Conservation (phyloP, 352 stramenopile genomes). For the Lagenidium giganteum region DNA sequence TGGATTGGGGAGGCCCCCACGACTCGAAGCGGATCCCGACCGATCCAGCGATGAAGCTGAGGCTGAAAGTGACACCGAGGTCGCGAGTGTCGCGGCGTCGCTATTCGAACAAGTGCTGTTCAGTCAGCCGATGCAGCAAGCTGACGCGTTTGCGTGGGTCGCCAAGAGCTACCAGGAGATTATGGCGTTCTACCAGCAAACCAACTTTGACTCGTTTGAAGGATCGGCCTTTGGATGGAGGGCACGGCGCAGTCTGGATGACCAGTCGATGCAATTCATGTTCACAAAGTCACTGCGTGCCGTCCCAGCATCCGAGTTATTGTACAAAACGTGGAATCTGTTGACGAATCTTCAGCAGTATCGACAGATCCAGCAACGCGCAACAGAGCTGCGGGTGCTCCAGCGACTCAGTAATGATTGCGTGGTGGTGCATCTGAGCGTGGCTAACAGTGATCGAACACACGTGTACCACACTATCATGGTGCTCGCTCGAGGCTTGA, state of each 20-base stretch:
- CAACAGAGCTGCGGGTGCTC: slow-evolving; percentile 39
- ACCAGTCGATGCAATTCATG: slow-evolving; percentile 46
- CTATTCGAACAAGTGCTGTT: slow-evolving; percentile 57
- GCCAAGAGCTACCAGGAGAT: slow-evolving; percentile 56
- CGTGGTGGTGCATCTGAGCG: slow-evolving; percentile 45
- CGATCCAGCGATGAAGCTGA: slow-evolving; percentile 1
- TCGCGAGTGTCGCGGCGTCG: slow-evolving; percentile 22
- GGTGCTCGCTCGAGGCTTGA: slow-evolving; percentile 51
- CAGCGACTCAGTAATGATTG: slow-evolving; percentile 58
- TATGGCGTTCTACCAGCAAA: slow-evolving; percentile 40
- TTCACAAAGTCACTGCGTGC: slow-evolving; percentile 48
- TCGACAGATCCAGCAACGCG: slow-evolving; percentile 53
- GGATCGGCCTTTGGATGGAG: slow-evolving; percentile 50
- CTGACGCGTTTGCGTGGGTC: slow-evolving; percentile 38
- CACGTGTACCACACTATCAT: slow-evolving; percentile 45
- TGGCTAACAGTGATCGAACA: slow-evolving; percentile 25
- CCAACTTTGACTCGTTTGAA: slow-evolving; percentile 35
- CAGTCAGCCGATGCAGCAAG: slow-evolving; percentile 23
- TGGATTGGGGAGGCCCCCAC: slow-evolving; percentile 10
- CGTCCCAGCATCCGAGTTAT: slow-evolving; percentile 36
- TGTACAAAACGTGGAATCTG: slow-evolving; percentile 68
- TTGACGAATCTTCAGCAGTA: slow-evolving; percentile 49
- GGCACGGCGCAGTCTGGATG: slow-evolving; percentile 35
- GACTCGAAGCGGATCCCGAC: slow-evolving; percentile 1
- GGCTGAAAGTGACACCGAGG: background rate